phyloP scores from a whole-genome alignment of 805 yeast species.

The Wickerhamiella azymoides region DNA sequence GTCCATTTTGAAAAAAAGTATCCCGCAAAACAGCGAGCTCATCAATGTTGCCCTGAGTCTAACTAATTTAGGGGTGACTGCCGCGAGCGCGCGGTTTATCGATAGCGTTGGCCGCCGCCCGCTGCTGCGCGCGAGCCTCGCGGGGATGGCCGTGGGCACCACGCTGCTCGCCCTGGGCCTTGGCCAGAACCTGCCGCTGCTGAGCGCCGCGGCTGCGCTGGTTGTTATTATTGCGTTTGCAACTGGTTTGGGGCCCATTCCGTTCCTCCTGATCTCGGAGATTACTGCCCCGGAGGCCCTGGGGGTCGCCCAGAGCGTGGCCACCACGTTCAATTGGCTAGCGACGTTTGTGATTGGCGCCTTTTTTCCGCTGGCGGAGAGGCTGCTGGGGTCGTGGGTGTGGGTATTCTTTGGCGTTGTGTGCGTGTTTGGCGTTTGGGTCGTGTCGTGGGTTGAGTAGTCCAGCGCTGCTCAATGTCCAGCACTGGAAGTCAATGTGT shows the following conservation, averaged over 20 bases:
- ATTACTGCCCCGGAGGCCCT: conserved; percentile 70
- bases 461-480: too few relatives aligned
- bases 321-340: conserved; percentile 81
- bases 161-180: conserved; percentile 57
- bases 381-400: conserved; percentile 58
- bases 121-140: conserved; percentile 49
- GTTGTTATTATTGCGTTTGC: conserved; percentile 77
- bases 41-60: conserved; percentile 68
- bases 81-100: conserved; percentile 58
- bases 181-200: conserved; percentile 29
- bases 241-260: conserved; percentile 88
- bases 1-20: conserved; percentile 52
- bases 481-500: too few relatives aligned
- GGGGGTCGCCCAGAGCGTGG: conserved; percentile 85
- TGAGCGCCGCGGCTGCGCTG: conserved; percentile 53
- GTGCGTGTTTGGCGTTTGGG: conserved; percentile 37
- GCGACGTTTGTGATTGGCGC: conserved; percentile 69
- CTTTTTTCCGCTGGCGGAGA: conserved; percentile 60
- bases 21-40: conserved; percentile 57
- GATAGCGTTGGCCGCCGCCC: conserved; percentile 67
- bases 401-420: conserved; percentile 44
- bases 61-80: conserved; percentile 62
- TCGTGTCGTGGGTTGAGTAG: neutral
- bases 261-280: conserved; percentile 77
- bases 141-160: conserved; percentile 54